Base-by-base conservation (phyloP, 768 basidiomycete genomes). In the Xerocomus potaroensis region DNA sequence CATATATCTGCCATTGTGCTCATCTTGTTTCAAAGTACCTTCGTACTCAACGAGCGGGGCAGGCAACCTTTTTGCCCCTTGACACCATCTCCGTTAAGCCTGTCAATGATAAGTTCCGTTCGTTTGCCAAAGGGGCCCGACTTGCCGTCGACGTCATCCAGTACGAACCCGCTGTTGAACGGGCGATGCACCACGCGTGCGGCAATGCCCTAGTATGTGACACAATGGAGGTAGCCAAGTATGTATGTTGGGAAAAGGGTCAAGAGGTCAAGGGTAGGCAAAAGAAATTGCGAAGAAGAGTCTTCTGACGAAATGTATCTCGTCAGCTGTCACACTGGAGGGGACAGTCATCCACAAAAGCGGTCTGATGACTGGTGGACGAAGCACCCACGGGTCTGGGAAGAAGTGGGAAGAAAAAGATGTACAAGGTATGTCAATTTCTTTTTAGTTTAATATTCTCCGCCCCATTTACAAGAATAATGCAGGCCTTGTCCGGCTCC, bases 321-420 rank as follows among this genome's bases (percentile, higher is more conserved):
- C 22, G 47, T 33, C 47, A 94, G 96, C 94, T 49, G 96, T 99
- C 18, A 96, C 96, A 1, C 72, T 99, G 34, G 94, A 98, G 35
- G 96, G 96, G 1, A 98, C 94, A 3, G 73, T 99, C 50, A 97
- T 99, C 38, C 96, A 99, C 67, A 94, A 94, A 72, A 93, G 91
- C 55, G 96, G 96, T 50, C 70, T 95, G 38, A 98, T 99, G 62
- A 99, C 96, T 27, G 96, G 96, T 70, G 96, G 96, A 22, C 75
- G 81, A 39, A 90, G 91, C 56, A 78, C 84, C 0, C 84, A 85
- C 51, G 76, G 73, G 37, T 81, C 67, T n/a, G 77, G 76, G 32
- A 88, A 89, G 69, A 92, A 91, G 61, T 97, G 92, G 86, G 91
- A 95, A 49, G 95, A 98, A 63, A 87, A 87, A 57, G 93, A 96